These are phyloP conservation scores for Gremmenia infestans DNA, from an alignment of 2,329 filamentous ascomycete genomes.

Conservation along the genomic window DNA sequence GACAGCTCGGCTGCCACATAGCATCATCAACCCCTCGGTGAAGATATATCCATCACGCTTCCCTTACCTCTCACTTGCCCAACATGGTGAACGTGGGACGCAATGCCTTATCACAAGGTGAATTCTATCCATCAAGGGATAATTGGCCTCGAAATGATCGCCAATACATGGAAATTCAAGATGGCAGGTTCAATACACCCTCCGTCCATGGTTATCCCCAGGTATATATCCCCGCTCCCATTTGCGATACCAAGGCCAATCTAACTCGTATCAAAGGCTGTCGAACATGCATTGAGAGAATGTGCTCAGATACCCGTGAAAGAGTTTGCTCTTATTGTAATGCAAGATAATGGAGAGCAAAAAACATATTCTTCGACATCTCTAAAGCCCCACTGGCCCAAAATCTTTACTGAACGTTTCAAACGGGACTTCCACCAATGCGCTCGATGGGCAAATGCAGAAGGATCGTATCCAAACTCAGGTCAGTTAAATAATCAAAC, in stretches of 20 bases:
- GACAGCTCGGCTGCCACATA: slow-evolving; percentile 31
- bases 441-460: slow-evolving; percentile 6
- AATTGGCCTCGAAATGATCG: slow-evolving; percentile 17
- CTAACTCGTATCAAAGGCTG: slow-evolving; percentile 15
- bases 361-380: slow-evolving; percentile 20
- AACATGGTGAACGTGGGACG: slow-evolving; percentile 24
- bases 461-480: slow-evolving; percentile 5
- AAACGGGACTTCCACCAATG: slow-evolving; percentile 13
- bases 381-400: slow-evolving; percentile 14
- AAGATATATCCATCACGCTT: slow-evolving; percentile 3
- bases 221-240: slow-evolving; percentile 8
- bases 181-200: slow-evolving; percentile 9
- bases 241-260: not conserved
- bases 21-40: slow-evolving; percentile 13
- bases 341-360: slow-evolving; percentile 22
- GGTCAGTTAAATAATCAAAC: not conserved
- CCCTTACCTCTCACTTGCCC: slow-evolving; percentile 3
- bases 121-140: slow-evolving; percentile 17
- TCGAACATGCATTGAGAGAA: slow-evolving; percentile 23
- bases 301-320: slow-evolving; percentile 21
- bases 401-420: slow-evolving; percentile 19
- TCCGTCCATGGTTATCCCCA: slow-evolving; percentile 9
- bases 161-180: slow-evolving; percentile 18
- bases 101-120: slow-evolving; percentile 15
- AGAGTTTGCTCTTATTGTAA: slow-evolving; percentile 25